Evolutionary conservation across 1,139 yeast species (phyloP).

Genomic region (Hansenula sp.): DNA sequence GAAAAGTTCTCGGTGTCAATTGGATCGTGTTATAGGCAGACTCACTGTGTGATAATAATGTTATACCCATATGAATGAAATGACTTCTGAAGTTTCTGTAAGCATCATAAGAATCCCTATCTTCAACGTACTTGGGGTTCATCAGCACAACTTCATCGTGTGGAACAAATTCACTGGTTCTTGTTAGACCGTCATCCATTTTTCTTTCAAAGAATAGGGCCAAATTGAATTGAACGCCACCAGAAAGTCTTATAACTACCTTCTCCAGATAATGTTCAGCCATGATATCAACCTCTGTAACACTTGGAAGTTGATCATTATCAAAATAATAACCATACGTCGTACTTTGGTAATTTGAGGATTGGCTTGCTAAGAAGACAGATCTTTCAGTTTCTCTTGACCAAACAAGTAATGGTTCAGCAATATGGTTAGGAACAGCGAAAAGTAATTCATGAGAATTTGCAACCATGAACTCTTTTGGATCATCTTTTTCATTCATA

Average conservation of each 20-base stretch:
- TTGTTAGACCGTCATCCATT: constrained; percentile 26
- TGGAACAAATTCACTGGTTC: constrained; percentile 55
- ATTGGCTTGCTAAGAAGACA: constrained; percentile 40
- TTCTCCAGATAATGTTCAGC: constrained; percentile 38
- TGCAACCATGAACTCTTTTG: constrained; percentile 59
- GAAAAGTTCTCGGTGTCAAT: constrained; percentile 65
- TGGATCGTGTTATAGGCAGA: constrained; percentile 68
- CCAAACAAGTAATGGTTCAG: constrained; percentile 60
- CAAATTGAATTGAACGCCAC: constrained; percentile 55
- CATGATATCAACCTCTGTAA: constrained; percentile 20
- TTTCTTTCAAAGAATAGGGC: constrained; percentile 59
- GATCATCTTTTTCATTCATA: constrained; percentile 60
- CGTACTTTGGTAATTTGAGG: constrained; percentile 39
- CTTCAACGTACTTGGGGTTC: constrained; percentile 58
- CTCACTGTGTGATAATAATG: constrained; percentile 47
- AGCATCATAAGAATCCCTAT: constrained; percentile 57
- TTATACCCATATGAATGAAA: constrained; percentile 73
- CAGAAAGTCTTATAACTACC: constrained; percentile 52
- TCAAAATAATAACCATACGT: constrained; percentile 52
- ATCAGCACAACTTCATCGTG: constrained; percentile 66
- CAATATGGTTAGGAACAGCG: constrained; percentile 66
- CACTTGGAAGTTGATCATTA: constrained; percentile 22
- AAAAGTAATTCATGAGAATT: constrained; percentile 65
- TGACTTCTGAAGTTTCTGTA: constrained; percentile 76
- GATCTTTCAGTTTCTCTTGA: constrained; percentile 43